phyloP scores from a whole-genome alignment of 1,284 basidiomycete species.

The Leccinum subrobustum region DNA sequence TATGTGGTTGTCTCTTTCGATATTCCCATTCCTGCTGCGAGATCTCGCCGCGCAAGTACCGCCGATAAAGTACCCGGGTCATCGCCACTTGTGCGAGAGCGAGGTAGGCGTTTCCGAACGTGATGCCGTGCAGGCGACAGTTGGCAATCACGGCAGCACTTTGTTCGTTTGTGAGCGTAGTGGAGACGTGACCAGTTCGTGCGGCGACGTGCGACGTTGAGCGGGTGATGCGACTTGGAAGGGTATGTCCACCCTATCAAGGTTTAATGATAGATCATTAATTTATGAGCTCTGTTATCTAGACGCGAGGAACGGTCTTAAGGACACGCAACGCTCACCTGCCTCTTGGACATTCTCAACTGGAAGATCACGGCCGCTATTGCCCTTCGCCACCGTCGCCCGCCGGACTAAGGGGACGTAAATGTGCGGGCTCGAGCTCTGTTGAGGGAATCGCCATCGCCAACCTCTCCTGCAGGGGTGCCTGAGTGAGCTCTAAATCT shows the following conservation, averaged over 20 bases:
- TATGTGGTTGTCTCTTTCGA: slow-evolving; percentile 48
- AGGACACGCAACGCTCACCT: slow-evolving; percentile 25
- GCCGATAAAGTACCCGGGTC: slow-evolving; percentile 49
- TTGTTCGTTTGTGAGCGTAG: slow-evolving; percentile 30
- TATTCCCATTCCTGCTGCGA: slow-evolving; percentile 52
- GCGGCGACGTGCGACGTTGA: slow-evolving; percentile 40
- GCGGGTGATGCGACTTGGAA: slow-evolving; percentile 43
- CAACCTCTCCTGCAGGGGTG: slow-evolving; percentile 40
- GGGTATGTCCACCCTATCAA: slow-evolving; percentile 54
- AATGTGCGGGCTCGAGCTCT: slow-evolving; percentile 34
- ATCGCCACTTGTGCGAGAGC: slow-evolving; percentile 55
- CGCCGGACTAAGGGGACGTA: slow-evolving; percentile 32
- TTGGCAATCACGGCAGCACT: slow-evolving; percentile 32
- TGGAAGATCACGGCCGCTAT: slow-evolving; percentile 41
- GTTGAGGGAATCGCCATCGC: slow-evolving; percentile 40
- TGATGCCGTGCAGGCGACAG: slow-evolving; percentile 45
- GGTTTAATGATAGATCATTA: background rate
- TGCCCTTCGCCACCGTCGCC: slow-evolving; percentile 47
- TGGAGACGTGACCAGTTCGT: slow-evolving; percentile 27
- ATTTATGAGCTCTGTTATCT: background rate
- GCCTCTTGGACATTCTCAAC: slow-evolving; percentile 34
- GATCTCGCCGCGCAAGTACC: slow-evolving; percentile 48
- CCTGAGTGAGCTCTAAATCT: slow-evolving; percentile 13
- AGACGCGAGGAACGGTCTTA: background rate
- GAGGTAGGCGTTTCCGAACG: slow-evolving; percentile 51